Base-by-base conservation (phyloP, 768 basidiomycete genomes). In the Amanita phalloides region DNA sequence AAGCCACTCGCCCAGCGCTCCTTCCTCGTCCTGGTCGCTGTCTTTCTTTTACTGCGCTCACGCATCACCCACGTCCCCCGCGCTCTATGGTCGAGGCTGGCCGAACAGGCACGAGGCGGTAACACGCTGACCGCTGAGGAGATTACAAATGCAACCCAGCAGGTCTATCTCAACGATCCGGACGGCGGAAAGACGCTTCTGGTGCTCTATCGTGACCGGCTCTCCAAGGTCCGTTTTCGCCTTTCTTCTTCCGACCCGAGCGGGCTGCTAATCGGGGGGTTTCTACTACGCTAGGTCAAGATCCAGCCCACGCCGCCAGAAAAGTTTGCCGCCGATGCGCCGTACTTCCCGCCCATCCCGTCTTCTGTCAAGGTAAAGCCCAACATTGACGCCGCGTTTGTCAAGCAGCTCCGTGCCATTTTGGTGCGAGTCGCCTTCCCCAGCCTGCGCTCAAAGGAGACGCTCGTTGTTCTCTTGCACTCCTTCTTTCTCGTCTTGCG, bases 401-500 rank as follows among this genome's bases (percentile, higher is more conserved):
- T 90, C 53, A 68, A 73, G 17, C 90, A 92, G 60, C 78, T 95
- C 8, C 66, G 78, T 13, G 79, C 88, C 2, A 80, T 95, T 48
- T 64, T 92, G 2, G 65, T 79, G 26, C 79, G 84, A 20, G 79
- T 96, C 54, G 81, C 76, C 20, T 81, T 84, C 58, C 88, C 79
- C 17, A 78, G 74, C 36, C 73, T 70, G 56, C 70, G 66, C 25
- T 80, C 81, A 1, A 83, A 82, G 56, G 92, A 97, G 60, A 72
- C 83, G 0, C 69, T 84, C 30, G 72, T 96, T 33, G 72, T 97
- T 14, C 66, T 78, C 6, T 64, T 84, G 0, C 94, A 97, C 66
- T 90, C 90, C 0, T 77, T 76, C 52, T 97, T 97, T 66, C 76
- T 98, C 49, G 77, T 97, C 2, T 66, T 89, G 23, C 70, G 95